These are phyloP conservation scores for Spirogloea muscicola DNA, from an alignment of 139 green algal species.

Conservation along the genomic window DNA sequence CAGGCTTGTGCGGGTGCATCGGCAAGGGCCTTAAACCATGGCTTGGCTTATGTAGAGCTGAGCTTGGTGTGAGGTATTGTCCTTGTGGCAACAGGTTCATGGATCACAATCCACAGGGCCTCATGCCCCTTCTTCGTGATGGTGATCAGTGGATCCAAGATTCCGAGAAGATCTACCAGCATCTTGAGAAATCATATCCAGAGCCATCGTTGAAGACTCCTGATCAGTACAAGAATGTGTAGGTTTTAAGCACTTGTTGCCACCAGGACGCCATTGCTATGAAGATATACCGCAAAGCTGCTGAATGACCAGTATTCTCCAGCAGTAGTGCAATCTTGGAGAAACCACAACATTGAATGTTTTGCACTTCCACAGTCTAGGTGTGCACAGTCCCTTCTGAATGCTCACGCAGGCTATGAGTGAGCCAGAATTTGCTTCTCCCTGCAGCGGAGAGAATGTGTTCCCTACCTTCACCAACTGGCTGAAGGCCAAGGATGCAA, in stretches of 20 bases:
- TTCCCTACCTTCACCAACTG: conserved; percentile 26
- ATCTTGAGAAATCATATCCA: conserved; percentile 28
- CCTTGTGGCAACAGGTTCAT: conserved; percentile 28
- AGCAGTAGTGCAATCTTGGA: neutral
- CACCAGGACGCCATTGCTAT: neutral
- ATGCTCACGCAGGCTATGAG: neutral
- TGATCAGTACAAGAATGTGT: conserved; percentile 20
- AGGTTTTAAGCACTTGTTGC: neutral
- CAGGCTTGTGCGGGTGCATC: neutral
- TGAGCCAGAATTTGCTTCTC: neutral
- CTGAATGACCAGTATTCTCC: neutral
- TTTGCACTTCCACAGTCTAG: neutral
- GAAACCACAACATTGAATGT: neutral
- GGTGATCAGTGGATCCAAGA: conserved; percentile 38
- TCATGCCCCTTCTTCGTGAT: conserved; percentile 40
- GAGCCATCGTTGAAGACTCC: conserved; percentile 18
- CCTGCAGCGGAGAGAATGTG: conserved; percentile 5
- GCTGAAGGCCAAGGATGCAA: conserved; percentile 25
- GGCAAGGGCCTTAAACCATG: conserved; percentile 1
- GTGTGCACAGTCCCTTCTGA: neutral
- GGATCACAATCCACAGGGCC: conserved; percentile 23
- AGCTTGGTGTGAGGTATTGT: neutral
- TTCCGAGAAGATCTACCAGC: conserved; percentile 29
- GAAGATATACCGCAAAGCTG: neutral
- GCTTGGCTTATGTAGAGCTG: neutral